A percentile compares a stretch with the other conserved stretches of the same genome.
Conservation (phyloP, 768 basidiomycete species). For the Aureoboletus auriporus region DNA sequence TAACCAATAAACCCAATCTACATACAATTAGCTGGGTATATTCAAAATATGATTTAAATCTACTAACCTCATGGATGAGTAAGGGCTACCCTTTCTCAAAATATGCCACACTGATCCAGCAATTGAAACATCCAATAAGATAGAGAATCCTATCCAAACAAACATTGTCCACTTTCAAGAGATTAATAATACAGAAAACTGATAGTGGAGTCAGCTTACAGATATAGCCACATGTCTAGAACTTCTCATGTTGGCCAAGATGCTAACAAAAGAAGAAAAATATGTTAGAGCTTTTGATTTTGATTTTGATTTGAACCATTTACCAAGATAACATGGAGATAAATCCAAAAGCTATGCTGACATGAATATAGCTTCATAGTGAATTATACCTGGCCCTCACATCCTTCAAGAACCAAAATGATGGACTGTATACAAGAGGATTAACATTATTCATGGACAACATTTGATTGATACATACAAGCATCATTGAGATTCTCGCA, state of each 20-base stretch:
- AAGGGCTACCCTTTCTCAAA: slow-evolving; percentile 7
- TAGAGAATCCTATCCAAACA: slow-evolving; percentile 21
- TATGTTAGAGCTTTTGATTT: not conserved
- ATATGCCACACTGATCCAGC: slow-evolving; percentile 17
- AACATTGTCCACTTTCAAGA: slow-evolving; percentile 15
- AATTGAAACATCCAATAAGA: slow-evolving; percentile 19
- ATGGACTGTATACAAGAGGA: slow-evolving; percentile 7
- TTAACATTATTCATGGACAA: not conserved
- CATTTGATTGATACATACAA: slow-evolving; percentile 13
- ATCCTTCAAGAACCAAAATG: slow-evolving; percentile 17
- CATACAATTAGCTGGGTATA: not conserved
- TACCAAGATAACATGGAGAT: slow-evolving; percentile 9
- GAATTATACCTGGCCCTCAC: slow-evolving; percentile 3
- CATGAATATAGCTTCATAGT: not conserved
- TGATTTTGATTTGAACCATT: not conserved
- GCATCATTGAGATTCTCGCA: slow-evolving; percentile 3
- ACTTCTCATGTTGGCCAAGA: not conserved
- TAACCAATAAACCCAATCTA: slow-evolving; percentile 16
- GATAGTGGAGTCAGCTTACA: not conserved
- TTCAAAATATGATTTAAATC: not conserved
- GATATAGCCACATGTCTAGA: not conserved
- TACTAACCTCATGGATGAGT: slow-evolving; percentile 12
- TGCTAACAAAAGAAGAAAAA: not conserved
- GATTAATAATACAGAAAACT: not conserved
- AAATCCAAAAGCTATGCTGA: slow-evolving; percentile 14